Base-by-base conservation (phyloP, 441 rosid genomes). In the Pelargonium australe region DNA sequence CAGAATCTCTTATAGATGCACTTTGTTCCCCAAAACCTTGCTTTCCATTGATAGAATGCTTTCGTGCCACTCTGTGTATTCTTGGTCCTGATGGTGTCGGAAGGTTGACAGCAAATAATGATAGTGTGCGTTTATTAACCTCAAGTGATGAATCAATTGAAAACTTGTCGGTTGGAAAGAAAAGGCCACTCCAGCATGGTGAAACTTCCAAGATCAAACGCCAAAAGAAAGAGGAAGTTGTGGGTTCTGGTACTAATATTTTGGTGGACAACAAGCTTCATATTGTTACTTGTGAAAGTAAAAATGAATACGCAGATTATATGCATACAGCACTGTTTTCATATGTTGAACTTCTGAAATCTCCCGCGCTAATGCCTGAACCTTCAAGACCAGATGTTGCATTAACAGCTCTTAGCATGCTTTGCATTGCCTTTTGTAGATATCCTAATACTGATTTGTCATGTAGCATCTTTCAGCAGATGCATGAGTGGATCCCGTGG, bases 401-500 rank as follows among this genome's bases (percentile, higher is more conserved):
- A 10, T 60, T 95, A 75, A 75, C 86, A 72, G 89, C 95, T 83
- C 97, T 95, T 83, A 86, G 91, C 85, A 82, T 87, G 84, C 92
- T 95, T 73, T 83, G 92, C 72, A 80, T 80, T 84, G 88, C 91
- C 73, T 90, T 87, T 85, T 87, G 77, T 79, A 80, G 77, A 76
- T 80, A 77, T 73, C 89, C 95, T 71, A 71, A 77, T 73, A 80
- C 87, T 66, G 74, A 73, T 67, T 73, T 92, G 80, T 85, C 87
- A 72, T 72, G 61, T 63, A 63, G 77, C 84, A 89, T 89, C 79
- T 85, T 84, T 80, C 82, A 49, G 58, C 84, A 79, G 78, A 82
- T 90, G 92, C 78, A 58, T 76, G 79, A 81, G 43, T 92, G 97
- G 98, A 85, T 89, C 66, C 92, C 90, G n/a, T 90, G 97, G 96